phyloP scores from a whole-genome alignment of 345 rosid species.

The Eucalyptus regnans region DNA sequence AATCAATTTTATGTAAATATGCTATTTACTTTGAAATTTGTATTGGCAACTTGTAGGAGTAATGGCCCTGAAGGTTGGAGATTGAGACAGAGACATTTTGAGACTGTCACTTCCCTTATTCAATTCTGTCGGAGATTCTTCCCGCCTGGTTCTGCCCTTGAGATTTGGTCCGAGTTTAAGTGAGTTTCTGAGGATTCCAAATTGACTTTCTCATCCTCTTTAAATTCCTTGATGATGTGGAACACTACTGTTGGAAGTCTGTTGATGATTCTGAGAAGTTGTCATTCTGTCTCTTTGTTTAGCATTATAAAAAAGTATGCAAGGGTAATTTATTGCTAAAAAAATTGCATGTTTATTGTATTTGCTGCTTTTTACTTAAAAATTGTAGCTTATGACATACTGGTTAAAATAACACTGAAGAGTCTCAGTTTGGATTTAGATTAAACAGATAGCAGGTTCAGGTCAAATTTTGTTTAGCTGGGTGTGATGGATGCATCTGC shows the following conservation, averaged over 20 bases:
- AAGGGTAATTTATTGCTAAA: neutral
- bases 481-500: neutral
- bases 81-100: constrained; percentile 89
- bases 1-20: neutral
- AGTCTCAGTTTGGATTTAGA: neutral
- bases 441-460: neutral
- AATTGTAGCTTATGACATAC: neutral
- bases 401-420: neutral
- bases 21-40: neutral
- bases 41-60: constrained; percentile 36
- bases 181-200: constrained; percentile 13
- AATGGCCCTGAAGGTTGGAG: constrained; percentile 99
- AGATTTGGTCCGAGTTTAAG: constrained; percentile 96
- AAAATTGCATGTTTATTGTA: neutral
- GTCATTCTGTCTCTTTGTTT: neutral
- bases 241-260: neutral
- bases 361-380: neutral
- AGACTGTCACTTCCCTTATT: constrained; percentile 75
- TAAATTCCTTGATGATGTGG: neutral
- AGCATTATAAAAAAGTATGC: neutral
- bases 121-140: constrained; percentile 83
- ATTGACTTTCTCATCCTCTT: neutral
- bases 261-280: neutral
- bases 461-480: neutral
- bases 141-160: constrained; percentile 77